Percentiles rank a stretch among this genome's conserved stretches.
These are phyloP conservation scores for Acanthamoeba healyi DNA, from an alignment of 208 protist genomes.

Conservation along the genomic window DNA sequence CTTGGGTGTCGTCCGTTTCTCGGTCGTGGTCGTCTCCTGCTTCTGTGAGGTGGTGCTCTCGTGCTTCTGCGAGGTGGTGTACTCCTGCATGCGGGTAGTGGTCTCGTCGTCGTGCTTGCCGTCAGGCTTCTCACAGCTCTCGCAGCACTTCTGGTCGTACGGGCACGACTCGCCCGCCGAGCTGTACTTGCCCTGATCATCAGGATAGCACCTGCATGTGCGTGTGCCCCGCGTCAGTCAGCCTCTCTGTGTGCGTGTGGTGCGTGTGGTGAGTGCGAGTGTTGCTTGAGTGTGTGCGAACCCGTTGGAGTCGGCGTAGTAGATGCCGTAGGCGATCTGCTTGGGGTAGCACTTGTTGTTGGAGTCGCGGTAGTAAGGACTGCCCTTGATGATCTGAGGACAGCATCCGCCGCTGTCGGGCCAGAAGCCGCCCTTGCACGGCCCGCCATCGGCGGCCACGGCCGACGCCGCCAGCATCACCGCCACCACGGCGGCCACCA, in stretches of 20 bases:
- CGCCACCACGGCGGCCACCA: too few species aligned
- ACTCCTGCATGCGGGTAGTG: too few species aligned
- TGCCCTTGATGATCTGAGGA: not conserved
- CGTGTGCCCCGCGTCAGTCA: not conserved
- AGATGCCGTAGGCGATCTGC: not conserved
- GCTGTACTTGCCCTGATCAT: not conserved
- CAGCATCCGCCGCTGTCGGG: constrained; percentile 17
- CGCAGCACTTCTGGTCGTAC: not conserved
- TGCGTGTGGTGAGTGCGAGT: too few species aligned
- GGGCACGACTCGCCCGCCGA: not conserved
- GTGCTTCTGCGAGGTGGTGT: not conserved
- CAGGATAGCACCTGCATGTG: not conserved
- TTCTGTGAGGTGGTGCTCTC: too few species aligned
- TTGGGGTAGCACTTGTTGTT: constrained; percentile 5
- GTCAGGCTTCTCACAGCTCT: not conserved
- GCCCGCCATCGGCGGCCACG: not conserved
- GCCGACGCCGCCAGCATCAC: too few species aligned
- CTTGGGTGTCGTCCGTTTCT: not conserved
- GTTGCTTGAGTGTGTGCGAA: not conserved
- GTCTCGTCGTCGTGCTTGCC: too few species aligned
- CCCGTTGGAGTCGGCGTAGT: not conserved
- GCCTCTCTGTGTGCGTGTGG: too few species aligned
- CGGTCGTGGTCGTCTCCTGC: not conserved
- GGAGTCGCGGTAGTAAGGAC: constrained; percentile 33
- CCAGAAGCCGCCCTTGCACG: constrained; percentile 30